Evolutionary conservation across 352 stramenopile species (phyloP), one percentile per base, ranked within the genome.

Genomic region (Globisporangium rhizosaccharum): DNA sequence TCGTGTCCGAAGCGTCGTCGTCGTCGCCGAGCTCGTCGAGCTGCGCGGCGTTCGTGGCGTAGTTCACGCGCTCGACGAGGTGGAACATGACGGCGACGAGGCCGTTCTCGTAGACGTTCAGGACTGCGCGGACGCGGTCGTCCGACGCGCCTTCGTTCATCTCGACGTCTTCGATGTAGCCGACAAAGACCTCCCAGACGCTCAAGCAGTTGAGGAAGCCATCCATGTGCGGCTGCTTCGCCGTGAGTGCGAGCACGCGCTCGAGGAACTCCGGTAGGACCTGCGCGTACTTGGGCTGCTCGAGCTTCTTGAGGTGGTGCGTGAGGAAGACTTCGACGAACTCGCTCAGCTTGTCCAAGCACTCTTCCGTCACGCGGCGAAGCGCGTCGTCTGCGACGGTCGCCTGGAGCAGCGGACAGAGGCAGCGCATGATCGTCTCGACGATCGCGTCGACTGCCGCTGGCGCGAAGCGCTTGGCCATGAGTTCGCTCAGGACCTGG

Each of bases 181-280:
- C 73, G 17, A 94, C 82, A 53, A 94, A 88, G 7, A 94, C 80
- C 28, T 94, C 82, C 84, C 84, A 94, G 8, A 92, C 75, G 26
- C 71, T 82, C 39, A 94, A 56, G 49, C 84, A 94, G 60, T 92
- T 90, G 48, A 92, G 56, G 47, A 92, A 88, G 1, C 82, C 84
- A 36, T 76, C 77, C 2, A 88, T 71, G 49, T 92, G 80, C 4
- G 80, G 80, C 70, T 94, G 84, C 25, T 85, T 79, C 20, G 73
- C 73, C 6, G 82, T 94, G 9, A 92, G 73, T 23, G 60, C 57
- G 46, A 89, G 71, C 30, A 91, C 79, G 1, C 79, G 59, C 53
- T 87, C 68, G 51, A 83, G 67, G 55, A 88, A 90, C 28, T 62
- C 63, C 3, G 80, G 76, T 23, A 93, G 59, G 23, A 82, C 68